Percentiles rank a stretch among this genome's conserved stretches.
Evolutionary conservation across 2,329 filamentous ascomycete genomes (phyloP).

Genomic region (Coniochaeta sp.): DNA sequence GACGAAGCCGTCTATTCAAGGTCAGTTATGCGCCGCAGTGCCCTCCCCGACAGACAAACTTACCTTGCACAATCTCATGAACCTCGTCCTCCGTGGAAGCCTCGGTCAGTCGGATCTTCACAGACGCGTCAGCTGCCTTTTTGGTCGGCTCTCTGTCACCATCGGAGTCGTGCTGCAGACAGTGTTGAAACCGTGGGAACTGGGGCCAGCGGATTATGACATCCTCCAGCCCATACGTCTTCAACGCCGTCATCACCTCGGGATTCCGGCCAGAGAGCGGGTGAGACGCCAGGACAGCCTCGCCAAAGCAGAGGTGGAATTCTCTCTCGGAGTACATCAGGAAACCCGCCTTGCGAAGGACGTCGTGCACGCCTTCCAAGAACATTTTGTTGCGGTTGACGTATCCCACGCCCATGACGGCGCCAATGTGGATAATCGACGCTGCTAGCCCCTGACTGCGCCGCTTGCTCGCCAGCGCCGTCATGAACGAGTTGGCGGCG

Average conservation of each 20-base stretch:
- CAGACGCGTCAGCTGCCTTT: not conserved
- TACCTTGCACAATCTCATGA: conserved; percentile 2
- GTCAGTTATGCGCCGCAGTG: not conserved
- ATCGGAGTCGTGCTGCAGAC: conserved; percentile 1
- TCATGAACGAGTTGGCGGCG: conserved; percentile 32
- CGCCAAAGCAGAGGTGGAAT: conserved; percentile 3
- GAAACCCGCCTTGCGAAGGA: not conserved
- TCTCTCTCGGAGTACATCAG: not conserved
- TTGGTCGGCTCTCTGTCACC: not conserved
- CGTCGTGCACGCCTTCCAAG: not conserved
- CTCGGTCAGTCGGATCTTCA: conserved; percentile 1
- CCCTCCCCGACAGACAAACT: not conserved
- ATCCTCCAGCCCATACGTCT: not conserved
- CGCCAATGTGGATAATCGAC: conserved; percentile 24
- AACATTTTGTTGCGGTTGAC: conserved; percentile 7
- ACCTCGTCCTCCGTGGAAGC: not conserved
- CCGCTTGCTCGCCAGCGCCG: conserved; percentile 21
- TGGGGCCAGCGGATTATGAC: not conserved
- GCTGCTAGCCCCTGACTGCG: conserved; percentile 23
- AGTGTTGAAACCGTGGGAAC: conserved; percentile 1
- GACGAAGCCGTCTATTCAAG: conserved; percentile 7
- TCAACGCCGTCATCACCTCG: conserved; percentile 8
- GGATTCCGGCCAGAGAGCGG: conserved; percentile 5
- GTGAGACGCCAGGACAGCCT: conserved; percentile 10
- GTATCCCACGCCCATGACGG: conserved; percentile 26